Evolutionary conservation across 371 early-diverging fungal genomes (phyloP).

Genomic region (Mortierella sp.): DNA sequence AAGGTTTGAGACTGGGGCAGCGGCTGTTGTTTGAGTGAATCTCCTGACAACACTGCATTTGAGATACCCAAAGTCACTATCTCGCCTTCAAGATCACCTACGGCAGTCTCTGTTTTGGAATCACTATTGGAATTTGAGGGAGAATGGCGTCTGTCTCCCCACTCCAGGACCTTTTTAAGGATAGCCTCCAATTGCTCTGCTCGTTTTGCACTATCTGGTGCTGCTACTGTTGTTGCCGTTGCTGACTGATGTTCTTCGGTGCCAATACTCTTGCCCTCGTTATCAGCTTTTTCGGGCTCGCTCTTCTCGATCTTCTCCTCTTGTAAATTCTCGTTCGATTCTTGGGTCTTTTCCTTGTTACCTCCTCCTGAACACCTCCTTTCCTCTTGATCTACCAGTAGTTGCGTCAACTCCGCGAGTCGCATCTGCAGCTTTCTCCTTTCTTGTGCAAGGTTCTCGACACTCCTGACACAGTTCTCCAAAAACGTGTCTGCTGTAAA

Average conservation of each 20-base stretch:
- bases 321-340: background rate
- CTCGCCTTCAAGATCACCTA: background rate
- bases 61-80: background rate
- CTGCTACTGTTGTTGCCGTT: background rate
- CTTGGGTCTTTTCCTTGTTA: background rate
- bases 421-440: slow-evolving; percentile 33
- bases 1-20: background rate
- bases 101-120: background rate
- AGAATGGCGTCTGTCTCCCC: background rate
- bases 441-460: slow-evolving; percentile 39
- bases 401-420: background rate
- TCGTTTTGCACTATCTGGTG: background rate
- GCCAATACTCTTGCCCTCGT: background rate
- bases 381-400: background rate
- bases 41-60: background rate
- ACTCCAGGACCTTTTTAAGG: background rate
- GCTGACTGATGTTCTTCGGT: background rate
- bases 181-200: background rate
- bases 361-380: background rate
- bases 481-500: slow-evolving; percentile 39
- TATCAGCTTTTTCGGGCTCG: background rate
- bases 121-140: background rate
- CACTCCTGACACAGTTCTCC: slow-evolving; percentile 46
- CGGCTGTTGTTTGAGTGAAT: background rate
- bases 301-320: background rate